Conservation (phyloP, 305 asterid genomes). For the Stenogyne calaminthoides region DNA sequence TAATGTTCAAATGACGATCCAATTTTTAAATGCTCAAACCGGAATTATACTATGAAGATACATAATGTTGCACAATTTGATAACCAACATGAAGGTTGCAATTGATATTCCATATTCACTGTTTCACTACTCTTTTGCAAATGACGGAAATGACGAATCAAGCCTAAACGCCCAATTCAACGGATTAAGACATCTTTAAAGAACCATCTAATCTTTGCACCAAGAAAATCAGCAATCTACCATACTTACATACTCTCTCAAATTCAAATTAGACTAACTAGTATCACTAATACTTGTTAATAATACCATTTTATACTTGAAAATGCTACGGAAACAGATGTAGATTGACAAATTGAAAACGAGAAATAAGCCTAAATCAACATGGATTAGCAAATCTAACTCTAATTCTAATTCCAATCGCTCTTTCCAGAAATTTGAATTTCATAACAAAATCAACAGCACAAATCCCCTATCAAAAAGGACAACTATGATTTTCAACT, state of each 20-base stretch:
- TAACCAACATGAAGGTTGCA: background rate
- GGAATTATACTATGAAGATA: background rate
- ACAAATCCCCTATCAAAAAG: background rate
- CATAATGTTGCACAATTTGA: background rate
- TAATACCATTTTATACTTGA: background rate
- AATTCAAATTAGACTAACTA: background rate
- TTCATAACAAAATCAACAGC: constrained; percentile 10
- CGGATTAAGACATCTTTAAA: background rate
- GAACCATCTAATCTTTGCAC: background rate
- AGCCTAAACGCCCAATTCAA: background rate
- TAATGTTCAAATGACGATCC: background rate
- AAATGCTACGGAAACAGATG: background rate
- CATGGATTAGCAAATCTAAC: background rate
- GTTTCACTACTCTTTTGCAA: background rate
- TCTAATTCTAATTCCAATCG: background rate
- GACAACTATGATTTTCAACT: background rate
- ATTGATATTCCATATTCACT: background rate
- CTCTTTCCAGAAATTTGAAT: background rate
- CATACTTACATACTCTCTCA: background rate
- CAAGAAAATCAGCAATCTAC: background rate
- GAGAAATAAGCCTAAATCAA: background rate
- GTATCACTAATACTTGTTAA: background rate
- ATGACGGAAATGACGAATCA: background rate
- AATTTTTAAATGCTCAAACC: background rate
- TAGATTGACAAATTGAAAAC: background rate